Conservation (phyloP, 2,329 filamentous ascomycete species). For the Talaromyces sp. region DNA sequence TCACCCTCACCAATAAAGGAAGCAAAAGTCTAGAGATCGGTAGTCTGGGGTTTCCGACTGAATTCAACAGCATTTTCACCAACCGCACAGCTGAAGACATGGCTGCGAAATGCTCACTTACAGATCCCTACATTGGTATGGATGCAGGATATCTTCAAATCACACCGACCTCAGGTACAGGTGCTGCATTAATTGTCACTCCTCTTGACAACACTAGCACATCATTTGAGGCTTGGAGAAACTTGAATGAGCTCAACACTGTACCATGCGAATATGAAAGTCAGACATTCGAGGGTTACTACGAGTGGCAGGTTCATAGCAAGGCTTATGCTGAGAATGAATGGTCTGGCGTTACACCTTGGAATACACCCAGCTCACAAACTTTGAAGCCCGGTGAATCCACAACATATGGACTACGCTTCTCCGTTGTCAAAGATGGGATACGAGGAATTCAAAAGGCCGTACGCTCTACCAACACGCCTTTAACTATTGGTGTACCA, state of each 20-base stretch:
- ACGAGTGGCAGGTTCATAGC: constrained; percentile 61
- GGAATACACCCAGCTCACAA: constrained; percentile 58
- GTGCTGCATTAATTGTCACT: constrained; percentile 58
- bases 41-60: constrained; percentile 60
- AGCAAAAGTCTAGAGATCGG: constrained; percentile 54
- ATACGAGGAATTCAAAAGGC: constrained; percentile 54
- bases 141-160: constrained; percentile 61
- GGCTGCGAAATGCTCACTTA: constrained; percentile 55
- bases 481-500: constrained; percentile 57
- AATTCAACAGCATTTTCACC: constrained; percentile 66
- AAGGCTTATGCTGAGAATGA: constrained; percentile 60
- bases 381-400: constrained; percentile 50
- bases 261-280: constrained; percentile 50
- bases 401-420: constrained; percentile 55
- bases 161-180: constrained; percentile 55
- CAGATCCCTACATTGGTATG: constrained; percentile 64
- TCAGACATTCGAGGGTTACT: constrained; percentile 63
- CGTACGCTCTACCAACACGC: constrained; percentile 48
- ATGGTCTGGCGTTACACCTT: constrained; percentile 55
- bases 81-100: constrained; percentile 53
- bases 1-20: constrained; percentile 55
- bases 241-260: constrained; percentile 51
- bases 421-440: constrained; percentile 50
- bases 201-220: constrained; percentile 50
- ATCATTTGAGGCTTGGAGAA: constrained; percentile 58